Base-by-base conservation (phyloP, 768 basidiomycete genomes). In the Calocybe cyanea region DNA sequence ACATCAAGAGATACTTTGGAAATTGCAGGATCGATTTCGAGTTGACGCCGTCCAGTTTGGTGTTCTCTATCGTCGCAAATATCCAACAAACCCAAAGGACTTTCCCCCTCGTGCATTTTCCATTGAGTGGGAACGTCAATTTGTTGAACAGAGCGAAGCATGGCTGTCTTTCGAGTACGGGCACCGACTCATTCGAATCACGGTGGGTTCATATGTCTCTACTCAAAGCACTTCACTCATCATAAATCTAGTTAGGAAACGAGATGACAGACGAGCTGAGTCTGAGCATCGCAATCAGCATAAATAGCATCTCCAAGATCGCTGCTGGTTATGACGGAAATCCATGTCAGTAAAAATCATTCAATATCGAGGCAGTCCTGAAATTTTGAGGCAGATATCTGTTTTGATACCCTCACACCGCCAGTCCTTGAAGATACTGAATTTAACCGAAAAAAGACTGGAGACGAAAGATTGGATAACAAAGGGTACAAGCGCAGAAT, bases 41-140 rank as follows among this genome's bases (percentile, higher is more conserved):
- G 67, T 90, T 9, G 70, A 77, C 44, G 66, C 68, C 7, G 66
- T 90, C 33, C 87, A 90, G 60, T 81, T 89, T 50, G 87, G 88
- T 18, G 52, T 75, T 24, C 77, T 76, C 57, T 79, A 76, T 54
- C 68, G 72, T 24, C 57, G 65, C 7, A 57, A 49, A 25, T 63
- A 69, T 57, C 59, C 65, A 30, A 30, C 53, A 28, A 53, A 45
- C 51, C 57, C 59, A 42, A 43, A 60, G 56, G 56, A 51, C 7
- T 62, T 63, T 35, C 54, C 55, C 14, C 61, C 71, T 14, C 76
- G 80, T 7, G 67, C 71, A 2, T 91, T 85, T 59, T 89, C 86
- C 0, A 65, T 81, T 3, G 89, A 91, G 62, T 87, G 80, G 75
- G 77, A 85, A 44, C 63, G 71, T 32, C 66, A 77, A 33, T 81